Base-by-base conservation (phyloP, 352 stramenopile genomes). In the Globisporangium camurandrum region DNA sequence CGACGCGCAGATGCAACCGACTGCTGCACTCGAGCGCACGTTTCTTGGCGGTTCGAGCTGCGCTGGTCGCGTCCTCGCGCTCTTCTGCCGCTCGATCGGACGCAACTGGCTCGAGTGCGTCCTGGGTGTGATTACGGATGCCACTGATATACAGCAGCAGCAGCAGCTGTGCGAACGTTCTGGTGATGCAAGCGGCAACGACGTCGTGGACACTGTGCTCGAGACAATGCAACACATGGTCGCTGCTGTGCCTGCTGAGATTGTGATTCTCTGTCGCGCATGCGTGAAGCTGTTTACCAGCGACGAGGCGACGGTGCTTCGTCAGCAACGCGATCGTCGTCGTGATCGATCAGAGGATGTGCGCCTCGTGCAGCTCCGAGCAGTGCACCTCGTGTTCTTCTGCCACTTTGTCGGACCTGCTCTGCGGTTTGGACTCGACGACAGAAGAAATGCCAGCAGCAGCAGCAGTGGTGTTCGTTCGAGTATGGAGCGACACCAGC, bases 381-480 rank as follows among this genome's bases (percentile, higher is more conserved):
- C 57, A 0, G 51, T 80, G n/a, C 80, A 88, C 55, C 49, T 87
- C 2, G 62, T 88, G n/a, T 84, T 91, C 20, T 88, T 86, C 54
- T 75, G 81, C 37, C 75, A 91, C 42, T 86, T 86, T 49, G 41
- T 91, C 12, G 71, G 61, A 6, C 71, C 74, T 28, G 63, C 59
- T 11, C 26, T 90, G 28, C 36, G 65, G 17, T 75, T 74, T 34
- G 44, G 59, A 36, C 36, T 12, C 1, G 40, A 69, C 24, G n/a
- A n/a, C n/a, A n/a, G n/a, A n/a, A n/a, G n/a, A n/a, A 48, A 48
- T 1, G 42, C 60, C 17, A 3, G 33, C 33, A 38, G 9, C 11
- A 38, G 33, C 11, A 16, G 16, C 33, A 16, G 12, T 22, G 36
- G 12, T n/a, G 6, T 11, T 4, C n/a, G 11, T 38, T 16, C 11